Percentiles rank a stretch among this genome's conserved stretches.
Conservation (phyloP, 805 yeast species). For the Kodamaea lidongshanica region DNA sequence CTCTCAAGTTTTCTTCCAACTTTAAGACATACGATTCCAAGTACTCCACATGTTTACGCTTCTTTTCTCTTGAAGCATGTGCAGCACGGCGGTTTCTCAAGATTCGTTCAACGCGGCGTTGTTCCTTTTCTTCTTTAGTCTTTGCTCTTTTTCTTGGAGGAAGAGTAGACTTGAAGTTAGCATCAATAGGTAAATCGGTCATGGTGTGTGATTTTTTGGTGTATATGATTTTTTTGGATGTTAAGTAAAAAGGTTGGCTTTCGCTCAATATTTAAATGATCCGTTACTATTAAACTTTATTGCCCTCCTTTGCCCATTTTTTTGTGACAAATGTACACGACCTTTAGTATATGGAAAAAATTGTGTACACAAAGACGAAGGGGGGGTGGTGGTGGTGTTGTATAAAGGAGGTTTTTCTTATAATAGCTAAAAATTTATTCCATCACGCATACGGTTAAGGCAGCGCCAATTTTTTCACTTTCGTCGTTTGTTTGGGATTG, state of each 20-base stretch:
- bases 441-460: too few species aligned
- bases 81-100: slow-evolving; percentile 95
- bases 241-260: slow-evolving; percentile 2
- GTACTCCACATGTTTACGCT: slow-evolving; percentile 83
- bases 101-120: slow-evolving; percentile 87
- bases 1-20: slow-evolving; percentile 32
- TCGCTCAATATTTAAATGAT: slow-evolving; percentile 2
- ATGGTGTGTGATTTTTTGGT: slow-evolving; percentile 3
- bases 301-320: slow-evolving; percentile 6
- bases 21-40: slow-evolving; percentile 56
- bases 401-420: too few species aligned
- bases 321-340: slow-evolving; percentile 1
- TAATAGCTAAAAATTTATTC: too few species aligned
- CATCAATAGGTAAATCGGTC: slow-evolving; percentile 9
- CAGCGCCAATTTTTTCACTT: too few species aligned
- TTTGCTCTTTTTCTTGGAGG: slow-evolving; percentile 97
- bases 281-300: too few species aligned
- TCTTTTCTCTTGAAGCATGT: slow-evolving; percentile 94
- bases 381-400: too few species aligned
- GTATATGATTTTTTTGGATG: too few species aligned
- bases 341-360: too few species aligned
- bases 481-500: too few species aligned
- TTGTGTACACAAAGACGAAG: too few species aligned
- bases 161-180: slow-evolving; percentile 41
- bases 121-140: slow-evolving; percentile 95